A percentile compares a stretch with the other conserved stretches of the same genome.
These are phyloP conservation scores for Vaccinium vitisidaea DNA, from an alignment of 148 eudicot genomes.

Conservation along the genomic window DNA sequence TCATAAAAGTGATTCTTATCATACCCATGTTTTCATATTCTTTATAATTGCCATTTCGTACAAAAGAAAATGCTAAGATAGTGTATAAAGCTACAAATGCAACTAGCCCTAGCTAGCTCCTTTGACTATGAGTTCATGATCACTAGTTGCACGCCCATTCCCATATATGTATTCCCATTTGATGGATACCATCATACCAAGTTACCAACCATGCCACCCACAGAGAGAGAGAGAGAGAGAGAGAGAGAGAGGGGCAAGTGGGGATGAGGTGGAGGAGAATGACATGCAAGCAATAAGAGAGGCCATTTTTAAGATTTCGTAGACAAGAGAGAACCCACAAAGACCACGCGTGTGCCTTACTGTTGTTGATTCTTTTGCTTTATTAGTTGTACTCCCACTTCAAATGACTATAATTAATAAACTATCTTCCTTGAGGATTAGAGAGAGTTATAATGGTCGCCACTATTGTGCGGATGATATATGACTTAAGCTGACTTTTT, in stretches of 20 bases:
- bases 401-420: neutral
- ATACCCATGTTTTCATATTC: slow-evolving; percentile 1
- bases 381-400: neutral
- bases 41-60: neutral
- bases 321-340: slow-evolving; percentile 23
- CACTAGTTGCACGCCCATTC: neutral
- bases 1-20: slow-evolving; percentile 9
- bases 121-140: neutral
- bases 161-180: neutral
- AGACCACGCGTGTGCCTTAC: slow-evolving; percentile 18
- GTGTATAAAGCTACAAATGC: neutral
- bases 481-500: too few species aligned
- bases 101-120: neutral
- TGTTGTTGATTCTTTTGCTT: neutral
- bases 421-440: neutral
- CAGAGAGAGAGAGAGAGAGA: neutral
- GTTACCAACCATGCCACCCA: neutral
- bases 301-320: slow-evolving; percentile 6
- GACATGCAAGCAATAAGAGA: slow-evolving; percentile 11
- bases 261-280: slow-evolving; percentile 19
- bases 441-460: neutral
- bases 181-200: neutral
- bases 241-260: slow-evolving; percentile 8
- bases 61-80: neutral
- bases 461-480: neutral